phyloP scores from a whole-genome alignment of 1,284 basidiomycete species.

The Fomitopsis pinicola region DNA sequence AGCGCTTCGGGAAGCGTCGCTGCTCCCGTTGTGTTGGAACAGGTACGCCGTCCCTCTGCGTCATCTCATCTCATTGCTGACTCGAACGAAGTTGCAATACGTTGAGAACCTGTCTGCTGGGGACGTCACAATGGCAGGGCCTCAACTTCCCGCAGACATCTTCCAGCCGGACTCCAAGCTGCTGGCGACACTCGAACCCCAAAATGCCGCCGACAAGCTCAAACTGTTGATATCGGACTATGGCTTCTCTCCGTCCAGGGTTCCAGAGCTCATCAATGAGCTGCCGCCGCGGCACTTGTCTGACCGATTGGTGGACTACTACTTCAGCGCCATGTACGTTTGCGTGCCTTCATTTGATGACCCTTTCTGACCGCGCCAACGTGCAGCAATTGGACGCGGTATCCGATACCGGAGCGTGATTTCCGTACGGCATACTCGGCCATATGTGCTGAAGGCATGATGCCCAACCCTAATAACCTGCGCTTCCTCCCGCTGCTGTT shows the following conservation, averaged over 20 bases:
- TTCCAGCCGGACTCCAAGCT: slow-evolving; percentile 21
- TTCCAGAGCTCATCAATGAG: slow-evolving; percentile 85
- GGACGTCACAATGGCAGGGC: slow-evolving; percentile 9
- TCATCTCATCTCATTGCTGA: not conserved
- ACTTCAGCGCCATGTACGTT: slow-evolving; percentile 71
- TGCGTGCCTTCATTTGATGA: not conserved
- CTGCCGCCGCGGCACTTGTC: slow-evolving; percentile 75
- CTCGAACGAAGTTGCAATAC: slow-evolving; percentile 48
- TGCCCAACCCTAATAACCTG: slow-evolving; percentile 78
- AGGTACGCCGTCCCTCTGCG: slow-evolving; percentile 41
- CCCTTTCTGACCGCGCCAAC: not conserved
- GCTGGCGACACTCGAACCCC: slow-evolving; percentile 46
- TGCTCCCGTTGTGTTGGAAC: slow-evolving; percentile 71
- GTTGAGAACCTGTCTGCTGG: slow-evolving; percentile 25
- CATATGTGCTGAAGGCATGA: slow-evolving; percentile 69
- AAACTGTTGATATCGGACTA: slow-evolving; percentile 85
- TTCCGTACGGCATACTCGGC: slow-evolving; percentile 82
- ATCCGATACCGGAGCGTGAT: slow-evolving; percentile 85
- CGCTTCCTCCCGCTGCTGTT: slow-evolving; percentile 89
- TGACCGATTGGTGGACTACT: slow-evolving; percentile 72
- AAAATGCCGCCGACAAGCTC: slow-evolving; percentile 72
- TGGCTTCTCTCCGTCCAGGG: slow-evolving; percentile 84
- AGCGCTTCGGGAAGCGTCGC: slow-evolving; percentile 76
- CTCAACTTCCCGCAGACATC: slow-evolving; percentile 17
- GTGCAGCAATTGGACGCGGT: slow-evolving; percentile 88